These are phyloP conservation scores for Linum tenue DNA, from an alignment of 345 rosid genomes.

Conservation along the genomic window DNA sequence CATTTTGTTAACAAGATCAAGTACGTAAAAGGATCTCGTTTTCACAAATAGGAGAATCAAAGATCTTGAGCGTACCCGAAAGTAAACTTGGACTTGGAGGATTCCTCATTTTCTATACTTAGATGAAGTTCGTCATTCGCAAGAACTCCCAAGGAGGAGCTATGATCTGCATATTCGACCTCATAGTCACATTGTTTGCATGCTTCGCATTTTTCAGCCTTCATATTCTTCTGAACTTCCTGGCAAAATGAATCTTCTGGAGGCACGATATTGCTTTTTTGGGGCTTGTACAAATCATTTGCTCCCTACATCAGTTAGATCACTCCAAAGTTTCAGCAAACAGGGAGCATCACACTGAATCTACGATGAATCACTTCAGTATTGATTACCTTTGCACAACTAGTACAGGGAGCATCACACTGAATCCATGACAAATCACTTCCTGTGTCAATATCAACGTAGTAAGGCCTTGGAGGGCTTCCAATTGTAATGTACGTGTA, in stretches of 20 bases:
- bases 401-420: conserved; percentile 88
- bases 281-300: conserved; percentile 71
- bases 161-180: conserved; percentile 88
- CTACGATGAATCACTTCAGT: background rate
- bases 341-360: background rate
- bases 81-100: conserved; percentile 42
- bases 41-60: background rate
- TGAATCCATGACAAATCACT: conserved; percentile 97
- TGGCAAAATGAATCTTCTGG: conserved; percentile 47
- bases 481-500: conserved; percentile 67
- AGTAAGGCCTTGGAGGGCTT: conserved; percentile 50
- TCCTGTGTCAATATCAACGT: conserved; percentile 86
- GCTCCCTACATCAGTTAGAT: conserved; percentile 57
- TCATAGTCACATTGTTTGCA: conserved; percentile 88
- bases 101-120: conserved; percentile 52
- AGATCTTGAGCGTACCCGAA: conserved; percentile 48
- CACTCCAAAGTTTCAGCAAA: conserved; percentile 4
- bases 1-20: background rate
- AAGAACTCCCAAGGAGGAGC: conserved; percentile 88
- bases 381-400: conserved; percentile 73
- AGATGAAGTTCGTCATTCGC: conserved; percentile 71
- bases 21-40: background rate
- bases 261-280: conserved; percentile 38
- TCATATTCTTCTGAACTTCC: conserved; percentile 56
- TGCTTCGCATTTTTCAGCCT: conserved; percentile 36